Conservation (phyloP, 306 rosid genomes). For the Malus sylvestris region DNA sequence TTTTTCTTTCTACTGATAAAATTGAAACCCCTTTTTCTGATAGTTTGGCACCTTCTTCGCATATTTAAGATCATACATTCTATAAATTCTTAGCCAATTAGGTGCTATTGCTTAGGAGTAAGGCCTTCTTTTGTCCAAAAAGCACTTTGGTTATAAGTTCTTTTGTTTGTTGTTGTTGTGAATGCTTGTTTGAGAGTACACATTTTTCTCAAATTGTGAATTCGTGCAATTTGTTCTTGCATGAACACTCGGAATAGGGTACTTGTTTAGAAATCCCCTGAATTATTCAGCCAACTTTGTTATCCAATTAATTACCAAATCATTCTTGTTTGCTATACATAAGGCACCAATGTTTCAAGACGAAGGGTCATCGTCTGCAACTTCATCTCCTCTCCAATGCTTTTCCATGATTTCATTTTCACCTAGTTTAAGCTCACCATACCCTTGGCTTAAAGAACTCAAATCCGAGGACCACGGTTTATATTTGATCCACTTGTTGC, state of each 20-base stretch:
- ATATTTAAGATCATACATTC: constrained; percentile 10
- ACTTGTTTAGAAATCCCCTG: neutral
- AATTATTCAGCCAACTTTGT: neutral
- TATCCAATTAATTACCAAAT: constrained; percentile 23
- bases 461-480: constrained; percentile 77
- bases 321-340: constrained; percentile 24
- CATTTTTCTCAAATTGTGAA: neutral
- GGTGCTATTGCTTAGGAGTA: neutral
- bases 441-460: constrained; percentile 61
- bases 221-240: constrained; percentile 5
- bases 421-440: constrained; percentile 62
- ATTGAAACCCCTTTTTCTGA: neutral
- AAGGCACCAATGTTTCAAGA: constrained; percentile 52
- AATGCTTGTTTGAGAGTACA: neutral
- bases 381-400: constrained; percentile 51
- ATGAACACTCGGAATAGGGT: neutral
- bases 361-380: constrained; percentile 64
- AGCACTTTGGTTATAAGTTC: neutral
- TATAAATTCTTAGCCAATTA: neutral
- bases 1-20: neutral
- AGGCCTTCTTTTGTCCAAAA: neutral
- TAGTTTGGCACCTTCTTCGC: neutral
- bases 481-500: constrained; percentile 66
- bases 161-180: neutral
- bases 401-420: constrained; percentile 64